phyloP scores from a whole-genome alignment of 306 rosid genomes.

The Cicer yamashitae region DNA sequence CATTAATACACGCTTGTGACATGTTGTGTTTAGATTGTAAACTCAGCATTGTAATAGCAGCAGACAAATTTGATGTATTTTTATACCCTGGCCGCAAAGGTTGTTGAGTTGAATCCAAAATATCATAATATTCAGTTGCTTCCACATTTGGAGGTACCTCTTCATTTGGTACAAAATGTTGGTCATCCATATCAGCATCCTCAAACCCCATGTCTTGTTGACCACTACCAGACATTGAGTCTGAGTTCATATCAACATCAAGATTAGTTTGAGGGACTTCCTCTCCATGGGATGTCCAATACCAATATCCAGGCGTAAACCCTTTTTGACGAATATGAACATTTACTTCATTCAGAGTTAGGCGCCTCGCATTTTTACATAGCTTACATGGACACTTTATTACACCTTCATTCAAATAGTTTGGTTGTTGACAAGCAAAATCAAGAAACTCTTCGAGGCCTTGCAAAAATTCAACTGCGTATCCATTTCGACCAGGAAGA shows the following conservation, averaged over 20 bases:
- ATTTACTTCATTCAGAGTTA: constrained; percentile 9
- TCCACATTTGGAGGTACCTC: constrained; percentile 1
- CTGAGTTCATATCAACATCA: not conserved
- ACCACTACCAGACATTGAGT: not conserved
- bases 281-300: constrained; percentile 20
- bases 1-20: constrained; percentile 24
- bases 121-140: not conserved
- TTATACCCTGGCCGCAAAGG: not conserved
- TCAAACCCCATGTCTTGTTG: constrained; percentile 2
- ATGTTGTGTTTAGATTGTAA: constrained; percentile 28
- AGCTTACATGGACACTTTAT: constrained; percentile 27
- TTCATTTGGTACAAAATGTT: not conserved
- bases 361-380: constrained; percentile 24
- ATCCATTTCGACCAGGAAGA: constrained; percentile 19
- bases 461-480: constrained; percentile 1
- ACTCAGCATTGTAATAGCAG: not conserved
- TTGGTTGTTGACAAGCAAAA: constrained; percentile 31
- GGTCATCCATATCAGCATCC: not conserved
- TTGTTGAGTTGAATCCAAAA: not conserved
- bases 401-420: constrained; percentile 7
- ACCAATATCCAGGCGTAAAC: constrained; percentile 28
- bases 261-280: not conserved
- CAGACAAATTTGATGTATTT: not conserved
- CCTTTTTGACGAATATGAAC: constrained; percentile 17
- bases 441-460: constrained; percentile 31